Conservation (phyloP, 1,284 basidiomycete genomes). For the Sanguinoderma infundibulare region DNA sequence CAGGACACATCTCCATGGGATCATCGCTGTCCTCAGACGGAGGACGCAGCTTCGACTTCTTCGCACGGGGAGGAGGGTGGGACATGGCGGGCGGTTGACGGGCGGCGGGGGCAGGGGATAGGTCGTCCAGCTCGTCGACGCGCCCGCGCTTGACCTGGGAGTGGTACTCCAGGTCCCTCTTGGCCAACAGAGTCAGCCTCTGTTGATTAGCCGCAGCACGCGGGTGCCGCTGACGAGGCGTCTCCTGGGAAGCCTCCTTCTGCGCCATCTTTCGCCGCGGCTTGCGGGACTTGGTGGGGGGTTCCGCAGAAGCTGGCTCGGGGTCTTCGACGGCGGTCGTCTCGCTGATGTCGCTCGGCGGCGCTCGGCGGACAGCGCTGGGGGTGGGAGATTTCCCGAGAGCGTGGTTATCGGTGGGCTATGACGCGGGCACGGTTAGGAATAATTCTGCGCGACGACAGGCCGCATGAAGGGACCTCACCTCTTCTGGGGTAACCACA, state of each 20-base stretch:
- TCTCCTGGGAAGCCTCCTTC: neutral
- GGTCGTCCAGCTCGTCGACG: neutral
- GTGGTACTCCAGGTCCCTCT: conserved; percentile 2
- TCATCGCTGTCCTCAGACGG: neutral
- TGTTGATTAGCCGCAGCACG: conserved; percentile 3
- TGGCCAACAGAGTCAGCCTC: neutral
- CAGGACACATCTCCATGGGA: neutral
- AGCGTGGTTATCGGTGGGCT: neutral
- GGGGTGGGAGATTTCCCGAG: neutral
- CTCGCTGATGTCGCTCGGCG: neutral
- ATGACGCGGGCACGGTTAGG: neutral
- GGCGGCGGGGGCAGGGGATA: neutral
- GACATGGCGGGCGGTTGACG: neutral
- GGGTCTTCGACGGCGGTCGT: neutral
- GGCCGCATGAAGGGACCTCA: neutral
- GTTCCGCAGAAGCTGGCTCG: neutral
- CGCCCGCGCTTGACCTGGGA: conserved; percentile 6
- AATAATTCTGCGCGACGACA: too few species aligned
- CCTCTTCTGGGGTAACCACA: neutral
- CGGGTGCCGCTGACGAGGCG: conserved; percentile 3
- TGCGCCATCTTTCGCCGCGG: neutral
- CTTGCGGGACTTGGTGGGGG: neutral
- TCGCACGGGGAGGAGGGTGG: neutral
- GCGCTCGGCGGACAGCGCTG: neutral
- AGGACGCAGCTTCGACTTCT: neutral